phyloP scores from a whole-genome alignment of 2,329 filamentous ascomycete species.

The Cryphonectria parasitica region DNA sequence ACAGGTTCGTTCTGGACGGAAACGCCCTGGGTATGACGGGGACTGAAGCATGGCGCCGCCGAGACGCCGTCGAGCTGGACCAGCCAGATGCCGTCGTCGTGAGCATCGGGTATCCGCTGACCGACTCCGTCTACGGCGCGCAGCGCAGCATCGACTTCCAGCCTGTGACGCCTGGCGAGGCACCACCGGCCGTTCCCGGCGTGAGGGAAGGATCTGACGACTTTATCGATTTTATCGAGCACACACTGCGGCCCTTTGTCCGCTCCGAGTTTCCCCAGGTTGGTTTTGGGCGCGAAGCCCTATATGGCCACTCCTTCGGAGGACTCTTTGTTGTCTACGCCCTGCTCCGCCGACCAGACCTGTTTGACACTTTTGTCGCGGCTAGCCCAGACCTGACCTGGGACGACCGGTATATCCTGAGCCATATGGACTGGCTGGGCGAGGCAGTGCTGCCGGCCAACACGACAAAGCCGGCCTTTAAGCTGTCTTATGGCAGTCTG shows the following conservation, averaged over 20 bases:
- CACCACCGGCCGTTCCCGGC: slow-evolving; percentile 23
- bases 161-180: slow-evolving; percentile 30
- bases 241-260: slow-evolving; percentile 33
- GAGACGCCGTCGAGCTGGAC: slow-evolving; percentile 31
- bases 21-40: slow-evolving; percentile 36
- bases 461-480: slow-evolving; percentile 31
- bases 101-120: slow-evolving; percentile 36
- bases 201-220: slow-evolving; percentile 29
- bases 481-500: slow-evolving; percentile 32
- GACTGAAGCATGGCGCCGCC: slow-evolving; percentile 35
- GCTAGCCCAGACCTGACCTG: slow-evolving; percentile 33
- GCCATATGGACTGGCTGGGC: slow-evolving; percentile 27
- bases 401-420: slow-evolving; percentile 32
- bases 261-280: slow-evolving; percentile 32
- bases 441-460: slow-evolving; percentile 18
- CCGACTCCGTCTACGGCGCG: slow-evolving; percentile 32
- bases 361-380: slow-evolving; percentile 36
- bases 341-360: slow-evolving; percentile 30
- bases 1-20: slow-evolving; percentile 36
- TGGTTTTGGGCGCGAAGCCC: slow-evolving; percentile 31
- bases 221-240: slow-evolving; percentile 34
- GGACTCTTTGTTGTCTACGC: slow-evolving; percentile 34
- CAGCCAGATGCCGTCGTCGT: slow-evolving; percentile 36
- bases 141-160: slow-evolving; percentile 34
- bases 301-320: slow-evolving; percentile 36